Base-by-base conservation (phyloP, 768 basidiomycete species). In the Hortiboletus flavorubellus region DNA sequence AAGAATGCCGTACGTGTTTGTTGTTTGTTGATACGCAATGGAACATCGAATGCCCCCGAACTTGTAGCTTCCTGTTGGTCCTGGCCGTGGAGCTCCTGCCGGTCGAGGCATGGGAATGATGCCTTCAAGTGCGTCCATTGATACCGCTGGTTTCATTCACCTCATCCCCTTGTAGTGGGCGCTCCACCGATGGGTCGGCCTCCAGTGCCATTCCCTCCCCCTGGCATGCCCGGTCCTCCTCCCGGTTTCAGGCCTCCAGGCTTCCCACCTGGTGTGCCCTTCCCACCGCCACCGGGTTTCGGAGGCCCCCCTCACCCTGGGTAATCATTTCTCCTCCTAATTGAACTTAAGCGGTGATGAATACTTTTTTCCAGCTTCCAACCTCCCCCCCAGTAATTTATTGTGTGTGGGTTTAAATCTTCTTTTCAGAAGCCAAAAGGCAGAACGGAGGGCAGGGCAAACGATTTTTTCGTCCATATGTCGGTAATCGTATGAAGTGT, bases 61-160 rank as follows among this genome's bases (percentile, higher is more conserved):
- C 35, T 39, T 63, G 35, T 63, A 94, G 91, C 80, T 93, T 59
- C 85, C 90, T 61, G 79, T 81, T 58, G 96, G 96, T 49, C 93
- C 96, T 68, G 96, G 96, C 59, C 85, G 92, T 58, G 96, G 95
- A 63, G 87, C 93, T 79, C 93, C 95, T 69, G 96, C 95, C 40
- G 95, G 96, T 62, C 87, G 96, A 64, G 96, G 96, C 54, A 96
- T 98, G 85, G 92, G 93, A 52, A 93, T 92, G 89, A 85, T 91
- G 83, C 90, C 89, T 52, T 87, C 89, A 2, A 82, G 89, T 90
- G 70, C 53, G 87, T 78, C 48, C 12, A 39, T 51, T 54, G 41
- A 50, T 53, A 49, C 37, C 60, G 38, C 56, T 63, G 60, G 59
- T 63, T 46, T 59, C 53, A 10, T 39, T 23, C 43, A 46, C 46